Base-by-base conservation (phyloP, 805 yeast genomes). In the Myxozyma lipomycoides region DNA sequence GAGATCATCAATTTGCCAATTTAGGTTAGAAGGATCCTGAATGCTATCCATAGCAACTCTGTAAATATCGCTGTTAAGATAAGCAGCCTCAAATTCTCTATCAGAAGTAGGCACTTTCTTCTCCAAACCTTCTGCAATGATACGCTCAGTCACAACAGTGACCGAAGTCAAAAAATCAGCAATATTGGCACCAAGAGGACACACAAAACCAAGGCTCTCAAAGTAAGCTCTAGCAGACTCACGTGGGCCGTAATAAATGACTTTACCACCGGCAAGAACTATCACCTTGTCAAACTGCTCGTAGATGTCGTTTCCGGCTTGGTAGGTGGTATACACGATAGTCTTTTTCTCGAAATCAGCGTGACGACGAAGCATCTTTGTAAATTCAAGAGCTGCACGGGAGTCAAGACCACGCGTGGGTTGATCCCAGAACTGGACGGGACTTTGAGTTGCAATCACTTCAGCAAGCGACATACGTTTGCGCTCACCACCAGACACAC, bases 321-420 rank as follows among this genome's bases (percentile, higher is more conserved):
- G 86, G 65, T 80, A 80, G 44, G 84, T 79, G 25, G 91, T 85
- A 44, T 84, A 82, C 40, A 82, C 72, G 1, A 86, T 81, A 3
- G 84, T 73, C 12, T 78, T 70, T 22, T 74, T 72, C 50, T 76
- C 66, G 45, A 82, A 68, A 32, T 73, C 68, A 2, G 88, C 82
- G n/a, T 78, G 70, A 2, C 80, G 75, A 61, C 84, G 80, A 54
- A 86, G 72, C 19, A 87, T 83, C 55, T 79, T 73, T 37, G 84
- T 74, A 62, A 80, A 86, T 64, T 84, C 90, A 56, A 83, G 72
- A 2, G 95, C 95, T 38, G 93, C 85, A 9, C 93, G 84, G 3
- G 93, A 77, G 69, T 86, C 95, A 52, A 86, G 73, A 61, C 95
- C 95, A 71, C 93, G 78, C 4, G 95, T 86, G 4, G 91, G 84